Percentiles rank a stretch among this genome's conserved stretches.
Conservation (phyloP, 352 stramenopile species). For the Phytophthora pluvialis region DNA sequence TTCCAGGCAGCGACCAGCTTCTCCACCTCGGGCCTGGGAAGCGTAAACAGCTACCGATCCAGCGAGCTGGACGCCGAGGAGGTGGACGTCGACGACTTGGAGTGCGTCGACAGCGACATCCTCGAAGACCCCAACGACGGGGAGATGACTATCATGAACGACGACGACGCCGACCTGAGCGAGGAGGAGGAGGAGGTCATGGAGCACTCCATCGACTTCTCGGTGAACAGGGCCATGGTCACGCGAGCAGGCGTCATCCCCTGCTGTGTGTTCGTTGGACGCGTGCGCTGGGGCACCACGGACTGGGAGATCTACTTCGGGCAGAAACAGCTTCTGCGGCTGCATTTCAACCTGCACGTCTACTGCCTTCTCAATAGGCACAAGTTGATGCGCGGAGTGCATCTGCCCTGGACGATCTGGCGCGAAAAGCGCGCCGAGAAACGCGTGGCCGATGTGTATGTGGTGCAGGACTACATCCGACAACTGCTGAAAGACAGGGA, state of each 20-base stretch:
- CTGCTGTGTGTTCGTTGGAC: constrained; percentile 84
- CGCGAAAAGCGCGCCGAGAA: constrained; percentile 82
- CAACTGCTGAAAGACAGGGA: constrained; percentile 65
- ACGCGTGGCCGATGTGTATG: constrained; percentile 67
- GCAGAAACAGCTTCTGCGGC: constrained; percentile 83
- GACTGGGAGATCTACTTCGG: constrained; percentile 89
- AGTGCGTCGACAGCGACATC: constrained; percentile 57
- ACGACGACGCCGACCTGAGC: constrained; percentile 55
- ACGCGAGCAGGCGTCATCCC: constrained; percentile 72
- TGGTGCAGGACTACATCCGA: constrained; percentile 82
- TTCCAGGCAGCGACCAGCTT: constrained; percentile 18
- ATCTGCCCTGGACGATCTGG: constrained; percentile 82
- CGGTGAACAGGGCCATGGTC: constrained; percentile 74
- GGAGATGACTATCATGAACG: constrained; percentile 77
- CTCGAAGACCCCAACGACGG: constrained; percentile 53
- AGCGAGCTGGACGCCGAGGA: constrained; percentile 22
- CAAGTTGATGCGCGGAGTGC: constrained; percentile 50
- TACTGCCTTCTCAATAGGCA: constrained; percentile 59
- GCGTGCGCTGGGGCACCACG: constrained; percentile 76
- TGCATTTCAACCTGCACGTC: constrained; percentile 69
- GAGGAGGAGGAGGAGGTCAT: constrained; percentile 73
- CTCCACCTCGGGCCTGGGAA: constrained; percentile 26
- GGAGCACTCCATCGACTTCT: constrained; percentile 77
- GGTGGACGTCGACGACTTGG: constrained; percentile 31
- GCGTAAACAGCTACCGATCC: constrained; percentile 32